phyloP scores from a whole-genome alignment of 345 rosid species.

The Aquilaria malaccensis region DNA sequence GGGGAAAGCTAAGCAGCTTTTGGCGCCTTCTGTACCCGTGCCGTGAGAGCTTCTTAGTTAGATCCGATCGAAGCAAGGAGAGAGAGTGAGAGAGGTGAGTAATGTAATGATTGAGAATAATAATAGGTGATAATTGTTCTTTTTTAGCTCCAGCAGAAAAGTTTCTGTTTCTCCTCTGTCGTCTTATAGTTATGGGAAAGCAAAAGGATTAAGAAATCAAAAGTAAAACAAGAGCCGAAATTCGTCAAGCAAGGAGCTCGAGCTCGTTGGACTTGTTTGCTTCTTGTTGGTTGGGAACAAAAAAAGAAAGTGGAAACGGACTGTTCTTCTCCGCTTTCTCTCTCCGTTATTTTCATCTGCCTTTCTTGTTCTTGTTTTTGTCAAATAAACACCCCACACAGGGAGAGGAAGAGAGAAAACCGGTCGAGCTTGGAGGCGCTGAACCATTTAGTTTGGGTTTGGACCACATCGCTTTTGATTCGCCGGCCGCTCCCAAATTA shows the following conservation, averaged over 20 bases:
- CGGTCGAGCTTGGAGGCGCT: not conserved
- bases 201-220: too few species aligned
- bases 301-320: not conserved
- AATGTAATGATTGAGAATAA: slow-evolving; percentile 21
- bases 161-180: slow-evolving; percentile 19
- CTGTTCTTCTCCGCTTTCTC: not conserved
- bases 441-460: slow-evolving; percentile 1
- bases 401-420: not conserved
- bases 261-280: too few species aligned
- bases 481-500: not conserved
- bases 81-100: slow-evolving; percentile 14
- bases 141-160: not conserved
- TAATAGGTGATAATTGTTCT: slow-evolving; percentile 1
- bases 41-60: slow-evolving; percentile 12
- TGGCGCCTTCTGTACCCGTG: slow-evolving; percentile 12
- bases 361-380: slow-evolving; percentile 36
- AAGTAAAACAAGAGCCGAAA: slow-evolving; percentile 6
- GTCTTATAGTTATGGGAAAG: slow-evolving; percentile 22
- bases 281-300: too few species aligned
- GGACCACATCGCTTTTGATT: slow-evolving; percentile 8
- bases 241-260: too few species aligned
- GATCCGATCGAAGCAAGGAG: slow-evolving; percentile 45
- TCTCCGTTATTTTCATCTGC: not conserved
- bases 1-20: slow-evolving; percentile 25
- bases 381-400: too few species aligned